Percentiles rank a stretch among this genome's conserved stretches.
These are phyloP conservation scores for Zanthoxylum bungeanum DNA, from an alignment of 345 rosid genomes.

Conservation along the genomic window DNA sequence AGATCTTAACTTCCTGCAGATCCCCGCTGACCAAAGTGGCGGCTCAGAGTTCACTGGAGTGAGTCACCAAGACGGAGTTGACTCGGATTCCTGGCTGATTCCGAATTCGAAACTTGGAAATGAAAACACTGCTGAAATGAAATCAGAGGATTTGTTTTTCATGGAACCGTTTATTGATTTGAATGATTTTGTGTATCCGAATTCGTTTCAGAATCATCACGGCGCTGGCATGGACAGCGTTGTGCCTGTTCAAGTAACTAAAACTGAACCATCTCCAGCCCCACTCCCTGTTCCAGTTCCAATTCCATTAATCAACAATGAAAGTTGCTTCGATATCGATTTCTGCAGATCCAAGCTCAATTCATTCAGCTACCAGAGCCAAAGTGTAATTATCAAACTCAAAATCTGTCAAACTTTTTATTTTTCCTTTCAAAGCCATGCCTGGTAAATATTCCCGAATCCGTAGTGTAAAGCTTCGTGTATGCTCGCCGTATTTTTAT, in stretches of 20 bases:
- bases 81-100: conserved; percentile 33
- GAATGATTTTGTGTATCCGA: conserved; percentile 50
- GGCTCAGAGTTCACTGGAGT: conserved; percentile 22
- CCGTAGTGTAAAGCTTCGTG: no score
- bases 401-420: neutral
- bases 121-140: conserved; percentile 29
- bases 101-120: conserved; percentile 30
- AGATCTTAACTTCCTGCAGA: conserved; percentile 40
- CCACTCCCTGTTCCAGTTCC: conserved; percentile 12
- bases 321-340: conserved; percentile 48
- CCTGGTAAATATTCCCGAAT: no score
- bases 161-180: conserved; percentile 59
- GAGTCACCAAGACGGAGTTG: conserved; percentile 31
- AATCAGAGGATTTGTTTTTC: conserved; percentile 34
- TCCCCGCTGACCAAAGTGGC: conserved; percentile 9
- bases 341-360: conserved; percentile 56
- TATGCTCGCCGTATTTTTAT: no score
- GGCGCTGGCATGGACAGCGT: conserved; percentile 60
- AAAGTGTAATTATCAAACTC: conserved; percentile 39
- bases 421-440: no score
- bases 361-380: conserved; percentile 45
- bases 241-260: conserved; percentile 63
- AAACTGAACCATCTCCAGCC: conserved; percentile 10
- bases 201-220: conserved; percentile 40
- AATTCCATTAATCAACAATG: conserved; percentile 35